Evolutionary conservation across 148 eudicot species (phyloP).

Genomic region (Heliosperma pusillum): DNA sequence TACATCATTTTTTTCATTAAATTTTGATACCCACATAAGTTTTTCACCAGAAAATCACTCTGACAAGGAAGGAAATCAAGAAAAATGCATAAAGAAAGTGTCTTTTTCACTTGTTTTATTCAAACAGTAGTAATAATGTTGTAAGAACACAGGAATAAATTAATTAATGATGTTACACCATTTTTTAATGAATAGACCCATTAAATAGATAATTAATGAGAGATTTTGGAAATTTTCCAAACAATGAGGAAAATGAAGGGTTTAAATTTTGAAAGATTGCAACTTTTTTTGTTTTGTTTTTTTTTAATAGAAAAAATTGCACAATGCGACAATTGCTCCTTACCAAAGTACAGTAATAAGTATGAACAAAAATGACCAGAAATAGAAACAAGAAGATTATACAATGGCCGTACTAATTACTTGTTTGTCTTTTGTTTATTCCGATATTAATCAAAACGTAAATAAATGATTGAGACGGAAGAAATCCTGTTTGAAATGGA

Average conservation of each 20-base stretch:
- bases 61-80: neutral
- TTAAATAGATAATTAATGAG: neutral
- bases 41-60: constrained; percentile 8
- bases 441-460: too few relatives aligned
- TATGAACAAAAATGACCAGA: neutral
- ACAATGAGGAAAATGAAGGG: constrained; percentile 1
- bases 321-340: neutral
- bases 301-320: neutral
- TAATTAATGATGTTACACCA: neutral
- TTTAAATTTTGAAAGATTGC: neutral
- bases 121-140: neutral
- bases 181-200: neutral
- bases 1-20: neutral
- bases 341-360: neutral
- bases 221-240: constrained; percentile 15
- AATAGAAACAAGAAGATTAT: neutral
- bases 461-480: neutral
- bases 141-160: neutral
- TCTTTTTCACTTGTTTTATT: constrained; percentile 8
- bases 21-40: neutral
- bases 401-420: too few relatives aligned
- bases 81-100: neutral
- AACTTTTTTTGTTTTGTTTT: neutral
- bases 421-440: too few relatives aligned
- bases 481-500: neutral